These are phyloP conservation scores for Diaporthe sp. DNA, from an alignment of 2,329 filamentous ascomycete species.

Conservation along the genomic window DNA sequence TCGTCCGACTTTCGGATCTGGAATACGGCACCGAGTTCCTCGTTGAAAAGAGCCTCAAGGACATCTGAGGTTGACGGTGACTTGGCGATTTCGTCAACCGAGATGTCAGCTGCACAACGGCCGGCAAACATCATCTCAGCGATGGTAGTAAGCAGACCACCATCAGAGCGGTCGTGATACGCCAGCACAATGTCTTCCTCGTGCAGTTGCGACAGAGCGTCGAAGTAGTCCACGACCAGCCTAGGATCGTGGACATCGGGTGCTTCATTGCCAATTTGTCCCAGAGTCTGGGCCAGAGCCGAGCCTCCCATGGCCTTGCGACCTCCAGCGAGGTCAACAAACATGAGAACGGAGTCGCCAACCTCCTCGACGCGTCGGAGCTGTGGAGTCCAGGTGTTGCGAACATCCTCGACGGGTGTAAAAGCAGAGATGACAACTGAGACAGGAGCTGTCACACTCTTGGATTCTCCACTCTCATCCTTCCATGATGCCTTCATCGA, in stretches of 20 bases:
- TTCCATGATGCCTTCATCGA: constrained; percentile 99
- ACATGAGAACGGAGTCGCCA: constrained; percentile 88
- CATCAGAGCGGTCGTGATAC: constrained; percentile 95
- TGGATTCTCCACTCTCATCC: constrained; percentile 75
- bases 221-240: constrained; percentile 89
- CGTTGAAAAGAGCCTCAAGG: constrained; percentile 89
- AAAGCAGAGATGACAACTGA: constrained; percentile 94
- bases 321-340: constrained; percentile 88
- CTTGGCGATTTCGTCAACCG: constrained; percentile 79
- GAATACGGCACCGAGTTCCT: constrained; percentile 96
- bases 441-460: constrained; percentile 92
- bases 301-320: constrained; percentile 89
- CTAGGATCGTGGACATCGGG: constrained; percentile 89
- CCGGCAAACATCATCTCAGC: constrained; percentile 99
- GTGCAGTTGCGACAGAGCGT: constrained; percentile 79
- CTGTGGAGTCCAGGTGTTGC: constrained; percentile 94
- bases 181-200: constrained; percentile 78
- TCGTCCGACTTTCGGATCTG: constrained; percentile 90
- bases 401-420: constrained; percentile 83
- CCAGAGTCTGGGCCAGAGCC: constrained; percentile 89
- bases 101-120: constrained; percentile 86
- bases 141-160: constrained; percentile 89
- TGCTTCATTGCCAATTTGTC: constrained; percentile 84
- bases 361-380: constrained; percentile 87
- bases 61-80: constrained; percentile 73